Conservation (phyloP, 192 early-diverging fungal species). For the Tieghemiomyces parasiticus region DNA sequence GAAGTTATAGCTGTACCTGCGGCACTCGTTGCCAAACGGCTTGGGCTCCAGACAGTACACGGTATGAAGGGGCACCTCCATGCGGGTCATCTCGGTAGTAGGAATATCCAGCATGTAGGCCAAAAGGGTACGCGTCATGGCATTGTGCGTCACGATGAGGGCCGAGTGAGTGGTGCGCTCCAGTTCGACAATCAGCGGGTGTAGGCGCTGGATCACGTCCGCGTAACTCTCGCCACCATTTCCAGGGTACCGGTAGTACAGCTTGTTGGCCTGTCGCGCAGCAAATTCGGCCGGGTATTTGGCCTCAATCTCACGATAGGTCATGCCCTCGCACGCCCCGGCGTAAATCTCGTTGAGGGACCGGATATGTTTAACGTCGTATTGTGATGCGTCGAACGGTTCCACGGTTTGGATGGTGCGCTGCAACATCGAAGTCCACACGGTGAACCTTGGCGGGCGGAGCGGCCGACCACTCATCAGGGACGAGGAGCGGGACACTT, state of each 20-base stretch:
- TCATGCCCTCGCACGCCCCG: conserved; percentile 63
- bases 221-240: conserved; percentile 86
- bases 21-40: conserved; percentile 54
- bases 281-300: conserved; percentile 67
- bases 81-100: conserved; percentile 60
- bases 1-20: conserved; percentile 4
- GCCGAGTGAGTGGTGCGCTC: conserved; percentile 82
- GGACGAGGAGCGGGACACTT: conserved; percentile 8
- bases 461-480: neutral
- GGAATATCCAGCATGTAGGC: conserved; percentile 81
- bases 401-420: conserved; percentile 76
- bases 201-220: conserved; percentile 87
- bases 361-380: conserved; percentile 63
- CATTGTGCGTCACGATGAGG: conserved; percentile 84
- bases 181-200: conserved; percentile 88
- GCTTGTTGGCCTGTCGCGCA: conserved; percentile 70
- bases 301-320: conserved; percentile 63
- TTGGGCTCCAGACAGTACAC: conserved; percentile 69
- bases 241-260: conserved; percentile 90
- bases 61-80: conserved; percentile 66
- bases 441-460: conserved; percentile 22
- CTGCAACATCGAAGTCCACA: conserved; percentile 84
- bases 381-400: conserved; percentile 58
- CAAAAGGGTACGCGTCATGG: conserved; percentile 77
- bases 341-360: conserved; percentile 91